A percentile compares a stretch with the other conserved stretches of the same genome.
phyloP scores from a whole-genome alignment of 257 asterid species.

The Solanum virginianum region DNA sequence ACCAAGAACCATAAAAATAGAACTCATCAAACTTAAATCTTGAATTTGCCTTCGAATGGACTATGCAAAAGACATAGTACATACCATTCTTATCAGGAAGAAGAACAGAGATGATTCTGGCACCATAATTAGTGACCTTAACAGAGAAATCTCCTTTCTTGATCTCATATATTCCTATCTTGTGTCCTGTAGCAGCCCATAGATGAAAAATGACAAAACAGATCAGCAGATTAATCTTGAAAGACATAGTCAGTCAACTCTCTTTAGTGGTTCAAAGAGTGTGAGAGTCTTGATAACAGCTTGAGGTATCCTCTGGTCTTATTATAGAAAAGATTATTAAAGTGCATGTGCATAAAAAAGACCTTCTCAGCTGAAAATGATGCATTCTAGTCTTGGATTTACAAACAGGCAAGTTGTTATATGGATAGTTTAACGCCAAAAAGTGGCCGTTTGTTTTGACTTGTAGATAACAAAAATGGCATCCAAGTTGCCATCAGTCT shows the following conservation, averaged over 20 bases:
- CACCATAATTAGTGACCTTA: slow-evolving; percentile 68
- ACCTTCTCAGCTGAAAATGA: background rate
- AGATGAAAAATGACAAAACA: slow-evolving; percentile 14
- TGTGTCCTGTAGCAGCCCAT: background rate
- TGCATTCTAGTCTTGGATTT: background rate
- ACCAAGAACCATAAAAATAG: background rate
- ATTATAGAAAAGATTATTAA: background rate
- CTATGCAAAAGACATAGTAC: background rate
- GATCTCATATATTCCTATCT: background rate
- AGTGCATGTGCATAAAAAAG: background rate
- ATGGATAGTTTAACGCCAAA: background rate
- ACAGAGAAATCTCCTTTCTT: slow-evolving; percentile 45
- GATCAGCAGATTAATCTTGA: slow-evolving; percentile 4
- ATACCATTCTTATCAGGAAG: slow-evolving; percentile 75
- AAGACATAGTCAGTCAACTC: slow-evolving; percentile 4
- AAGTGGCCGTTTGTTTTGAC: background rate
- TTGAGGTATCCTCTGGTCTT: background rate
- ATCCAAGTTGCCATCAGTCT: background rate
- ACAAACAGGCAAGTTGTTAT: background rate
- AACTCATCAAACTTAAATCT: background rate
- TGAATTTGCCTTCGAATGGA: too few relatives aligned
- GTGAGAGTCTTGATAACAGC: background rate
- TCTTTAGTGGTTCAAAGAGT: background rate
- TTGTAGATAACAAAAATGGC: background rate
- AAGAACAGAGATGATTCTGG: slow-evolving; percentile 59